A percentile compares a stretch with the other conserved stretches of the same genome.
Conservation (phyloP, 257 asterid genomes). For the Solanum sparsipilum region DNA sequence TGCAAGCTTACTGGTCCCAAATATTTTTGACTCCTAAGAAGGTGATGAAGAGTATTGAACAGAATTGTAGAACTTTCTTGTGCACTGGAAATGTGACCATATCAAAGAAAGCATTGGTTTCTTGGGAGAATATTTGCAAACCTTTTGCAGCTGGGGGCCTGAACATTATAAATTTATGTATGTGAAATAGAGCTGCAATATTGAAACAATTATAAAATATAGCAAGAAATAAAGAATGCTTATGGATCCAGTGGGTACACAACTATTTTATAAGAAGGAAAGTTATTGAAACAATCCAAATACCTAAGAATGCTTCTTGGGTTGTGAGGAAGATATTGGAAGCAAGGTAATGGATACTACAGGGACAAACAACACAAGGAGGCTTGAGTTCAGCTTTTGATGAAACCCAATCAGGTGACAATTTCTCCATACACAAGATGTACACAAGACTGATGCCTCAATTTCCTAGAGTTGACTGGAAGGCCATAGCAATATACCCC, state of each 20-base stretch:
- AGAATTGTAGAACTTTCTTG: neutral
- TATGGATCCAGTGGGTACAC: neutral
- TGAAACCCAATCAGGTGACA: neutral
- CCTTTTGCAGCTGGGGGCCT: neutral
- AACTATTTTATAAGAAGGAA: neutral
- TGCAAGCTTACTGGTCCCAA: neutral
- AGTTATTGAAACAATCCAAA: neutral
- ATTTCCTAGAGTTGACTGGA: neutral
- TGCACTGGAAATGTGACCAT: neutral
- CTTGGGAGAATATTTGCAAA: neutral
- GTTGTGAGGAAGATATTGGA: neutral
- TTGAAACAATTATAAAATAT: neutral
- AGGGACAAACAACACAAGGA: neutral
- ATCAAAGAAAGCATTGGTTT: neutral
- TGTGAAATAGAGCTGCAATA: neutral
- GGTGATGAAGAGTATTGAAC: neutral
- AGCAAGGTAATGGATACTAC: neutral
- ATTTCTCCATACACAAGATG: neutral
- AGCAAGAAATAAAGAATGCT: neutral
- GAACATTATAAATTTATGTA: neutral
- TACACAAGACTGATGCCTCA: neutral
- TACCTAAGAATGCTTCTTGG: neutral
- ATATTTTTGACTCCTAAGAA: neutral
- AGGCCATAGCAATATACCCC: neutral
- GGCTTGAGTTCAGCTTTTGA: neutral